These are phyloP conservation scores for Kodamaea hsintzibuensis DNA, from an alignment of 805 yeast genomes.

Conservation along the genomic window DNA sequence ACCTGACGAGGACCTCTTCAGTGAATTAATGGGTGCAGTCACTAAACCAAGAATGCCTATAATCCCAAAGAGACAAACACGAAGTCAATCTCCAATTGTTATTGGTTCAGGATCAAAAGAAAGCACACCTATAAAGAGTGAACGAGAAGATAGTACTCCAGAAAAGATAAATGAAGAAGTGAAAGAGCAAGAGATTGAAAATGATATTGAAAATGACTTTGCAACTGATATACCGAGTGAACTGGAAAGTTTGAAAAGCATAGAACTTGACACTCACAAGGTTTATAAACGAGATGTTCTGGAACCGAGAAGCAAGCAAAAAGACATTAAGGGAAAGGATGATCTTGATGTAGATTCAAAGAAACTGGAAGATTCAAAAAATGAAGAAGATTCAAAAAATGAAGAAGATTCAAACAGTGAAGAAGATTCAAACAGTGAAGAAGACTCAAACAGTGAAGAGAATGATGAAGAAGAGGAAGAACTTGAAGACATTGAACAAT, in stretches of 20 bases:
- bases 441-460: not conserved
- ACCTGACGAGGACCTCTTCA: constrained; percentile 21
- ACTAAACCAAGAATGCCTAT: not conserved
- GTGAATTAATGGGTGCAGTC: constrained; percentile 14
- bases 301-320: not conserved
- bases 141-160: not conserved
- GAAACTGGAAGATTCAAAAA: not conserved
- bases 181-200: not conserved
- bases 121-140: not conserved
- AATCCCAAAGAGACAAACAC: constrained; percentile 1
- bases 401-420: not conserved
- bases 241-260: not conserved
- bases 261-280: not conserved
- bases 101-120: not conserved
- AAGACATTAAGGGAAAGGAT: not conserved
- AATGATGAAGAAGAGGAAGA: not conserved
- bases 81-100: not conserved
- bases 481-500: not conserved
- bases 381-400: not conserved
- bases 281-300: not conserved
- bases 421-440: not conserved
- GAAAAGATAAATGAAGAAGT: not conserved
- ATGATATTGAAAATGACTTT: not conserved
- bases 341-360: not conserved
- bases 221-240: not conserved